Percentiles rank a stretch among this genome's conserved stretches.
These are phyloP conservation scores for Wallacemonas collosoma DNA, from an alignment of 208 protist species.

Conservation along the genomic window DNA sequence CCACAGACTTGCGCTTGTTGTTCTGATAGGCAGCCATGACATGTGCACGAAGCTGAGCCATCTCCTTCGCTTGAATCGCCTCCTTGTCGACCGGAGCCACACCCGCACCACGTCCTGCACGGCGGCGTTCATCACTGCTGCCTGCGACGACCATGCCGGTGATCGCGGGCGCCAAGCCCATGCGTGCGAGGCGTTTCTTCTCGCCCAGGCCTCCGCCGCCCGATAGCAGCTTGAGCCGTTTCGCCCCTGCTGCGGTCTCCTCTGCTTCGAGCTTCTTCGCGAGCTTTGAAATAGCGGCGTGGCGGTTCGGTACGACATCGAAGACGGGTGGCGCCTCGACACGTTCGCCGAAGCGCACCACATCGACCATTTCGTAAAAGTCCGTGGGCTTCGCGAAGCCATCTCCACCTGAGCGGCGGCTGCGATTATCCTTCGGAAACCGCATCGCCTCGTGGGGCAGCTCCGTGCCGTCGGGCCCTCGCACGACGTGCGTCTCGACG, in stretches of 20 bases:
- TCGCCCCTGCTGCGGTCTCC: slow-evolving; percentile 3
- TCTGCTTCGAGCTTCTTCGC: slow-evolving; percentile 47
- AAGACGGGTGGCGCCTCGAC: slow-evolving; percentile 89
- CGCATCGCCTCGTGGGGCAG: slow-evolving; percentile 39
- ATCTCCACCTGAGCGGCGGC: slow-evolving; percentile 7
- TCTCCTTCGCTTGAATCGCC: slow-evolving; percentile 61
- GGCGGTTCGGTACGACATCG: slow-evolving; percentile 69
- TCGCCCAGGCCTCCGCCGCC: slow-evolving; percentile 25
- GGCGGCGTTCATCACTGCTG: neutral
- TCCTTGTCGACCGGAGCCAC: slow-evolving; percentile 12
- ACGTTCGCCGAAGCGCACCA: slow-evolving; percentile 83
- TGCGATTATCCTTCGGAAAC: slow-evolving; percentile 40
- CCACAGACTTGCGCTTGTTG: slow-evolving; percentile 50
- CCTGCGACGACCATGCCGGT: slow-evolving; percentile 25
- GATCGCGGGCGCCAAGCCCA: slow-evolving; percentile 40
- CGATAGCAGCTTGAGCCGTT: slow-evolving; percentile 16
- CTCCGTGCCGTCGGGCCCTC: slow-evolving; percentile 22
- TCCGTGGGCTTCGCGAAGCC: slow-evolving; percentile 43
- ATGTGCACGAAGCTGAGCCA: slow-evolving; percentile 64
- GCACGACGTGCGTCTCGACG: slow-evolving; percentile 18
- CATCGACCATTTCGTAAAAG: slow-evolving; percentile 86
- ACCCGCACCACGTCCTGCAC: neutral
- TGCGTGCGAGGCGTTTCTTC: slow-evolving; percentile 11
- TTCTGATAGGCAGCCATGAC: slow-evolving; percentile 84
- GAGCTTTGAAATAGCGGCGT: slow-evolving; percentile 69